Evolutionary conservation across 352 stramenopile species (phyloP).

Genomic region (Sclerospora graminicola): DNA sequence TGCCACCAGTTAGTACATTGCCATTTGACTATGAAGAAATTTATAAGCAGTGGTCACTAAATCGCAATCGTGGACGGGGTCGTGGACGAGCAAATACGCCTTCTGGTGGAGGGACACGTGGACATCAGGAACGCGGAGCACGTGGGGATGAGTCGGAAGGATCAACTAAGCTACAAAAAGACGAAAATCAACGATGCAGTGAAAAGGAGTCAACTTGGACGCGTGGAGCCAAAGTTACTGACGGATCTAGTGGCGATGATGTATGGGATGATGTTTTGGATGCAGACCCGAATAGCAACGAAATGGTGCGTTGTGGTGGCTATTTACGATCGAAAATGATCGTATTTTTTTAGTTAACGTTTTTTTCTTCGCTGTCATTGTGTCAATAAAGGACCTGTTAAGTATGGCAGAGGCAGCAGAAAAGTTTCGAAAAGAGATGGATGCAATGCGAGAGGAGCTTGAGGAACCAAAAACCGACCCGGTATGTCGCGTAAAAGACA

Average conservation of each 20-base stretch:
- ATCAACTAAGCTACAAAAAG: constrained; percentile 23
- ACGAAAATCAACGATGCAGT: constrained; percentile 22
- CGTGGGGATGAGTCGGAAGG: constrained; percentile 37
- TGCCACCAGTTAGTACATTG: constrained; percentile 61
- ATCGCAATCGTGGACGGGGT: constrained; percentile 67
- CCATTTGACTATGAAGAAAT: constrained; percentile 85
- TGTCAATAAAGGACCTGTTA: constrained; percentile 47
- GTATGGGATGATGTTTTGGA: constrained; percentile 76
- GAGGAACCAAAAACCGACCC: constrained; percentile 20
- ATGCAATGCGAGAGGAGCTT: constrained; percentile 61
- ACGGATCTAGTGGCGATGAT: constrained; percentile 30
- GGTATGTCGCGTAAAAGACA: constrained; percentile 11
- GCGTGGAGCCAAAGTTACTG: constrained; percentile 31
- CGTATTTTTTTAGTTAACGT: not conserved
- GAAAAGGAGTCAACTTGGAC: constrained; percentile 51
- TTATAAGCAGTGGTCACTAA: constrained; percentile 80
- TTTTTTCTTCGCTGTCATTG: constrained; percentile 1
- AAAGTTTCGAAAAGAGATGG: constrained; percentile 80
- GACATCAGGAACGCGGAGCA: constrained; percentile 34
- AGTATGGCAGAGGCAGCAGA: constrained; percentile 73
- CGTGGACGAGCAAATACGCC: constrained; percentile 42
- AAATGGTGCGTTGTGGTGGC: constrained; percentile 32
- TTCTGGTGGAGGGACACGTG: constrained; percentile 15
- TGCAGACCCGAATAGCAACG: constrained; percentile 32
- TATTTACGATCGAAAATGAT: too few species aligned